Evolutionary conservation across 2,329 filamentous ascomycete genomes (phyloP).

Genomic region (Dothiorella sarmentorum): DNA sequence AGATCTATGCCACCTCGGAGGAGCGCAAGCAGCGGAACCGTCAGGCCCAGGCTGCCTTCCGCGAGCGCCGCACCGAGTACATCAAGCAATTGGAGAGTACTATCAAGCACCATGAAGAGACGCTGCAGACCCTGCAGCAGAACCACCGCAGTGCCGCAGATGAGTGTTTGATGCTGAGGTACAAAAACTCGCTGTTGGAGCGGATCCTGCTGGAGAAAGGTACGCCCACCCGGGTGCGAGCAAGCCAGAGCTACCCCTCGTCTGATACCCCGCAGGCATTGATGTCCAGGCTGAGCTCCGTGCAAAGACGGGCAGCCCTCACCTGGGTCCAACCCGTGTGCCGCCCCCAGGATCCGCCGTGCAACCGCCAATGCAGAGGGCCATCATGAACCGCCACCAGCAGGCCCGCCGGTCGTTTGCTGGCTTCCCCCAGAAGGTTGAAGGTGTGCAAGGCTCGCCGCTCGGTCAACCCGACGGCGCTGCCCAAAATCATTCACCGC

Average conservation of each 20-base stretch:
- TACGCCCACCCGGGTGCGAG: conserved; percentile 37
- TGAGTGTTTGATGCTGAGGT: conserved; percentile 95
- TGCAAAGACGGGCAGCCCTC: conserved; percentile 85
- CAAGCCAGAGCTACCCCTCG: neutral
- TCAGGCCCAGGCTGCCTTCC: conserved; percentile 95
- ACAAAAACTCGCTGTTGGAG: conserved; percentile 96
- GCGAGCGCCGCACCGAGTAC: conserved; percentile 95
- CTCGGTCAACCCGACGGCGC: conserved; percentile 40
- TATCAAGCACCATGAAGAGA: conserved; percentile 95
- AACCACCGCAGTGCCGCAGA: conserved; percentile 92
- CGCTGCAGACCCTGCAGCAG: conserved; percentile 85
- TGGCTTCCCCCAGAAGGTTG: conserved; percentile 71
- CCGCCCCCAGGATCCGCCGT: conserved; percentile 59
- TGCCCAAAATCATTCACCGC: conserved; percentile 59
- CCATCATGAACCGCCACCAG: conserved; percentile 72
- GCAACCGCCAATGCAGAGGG: conserved; percentile 69
- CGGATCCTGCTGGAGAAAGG: conserved; percentile 95
- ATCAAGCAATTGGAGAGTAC: conserved; percentile 98
- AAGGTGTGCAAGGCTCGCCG: conserved; percentile 44
- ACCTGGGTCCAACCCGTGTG: conserved; percentile 61
- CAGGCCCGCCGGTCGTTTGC: conserved; percentile 68
- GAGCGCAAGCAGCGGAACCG: conserved; percentile 97
- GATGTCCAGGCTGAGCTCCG: conserved; percentile 95
- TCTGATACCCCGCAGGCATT: conserved; percentile 60
- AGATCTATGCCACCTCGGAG: conserved; percentile 99